Percentiles rank a stretch among this genome's conserved stretches.
These are phyloP conservation scores for Hamiltosporidium tvaerminnensis DNA, from an alignment of 371 early-diverging fungal genomes.

Conservation along the genomic window DNA sequence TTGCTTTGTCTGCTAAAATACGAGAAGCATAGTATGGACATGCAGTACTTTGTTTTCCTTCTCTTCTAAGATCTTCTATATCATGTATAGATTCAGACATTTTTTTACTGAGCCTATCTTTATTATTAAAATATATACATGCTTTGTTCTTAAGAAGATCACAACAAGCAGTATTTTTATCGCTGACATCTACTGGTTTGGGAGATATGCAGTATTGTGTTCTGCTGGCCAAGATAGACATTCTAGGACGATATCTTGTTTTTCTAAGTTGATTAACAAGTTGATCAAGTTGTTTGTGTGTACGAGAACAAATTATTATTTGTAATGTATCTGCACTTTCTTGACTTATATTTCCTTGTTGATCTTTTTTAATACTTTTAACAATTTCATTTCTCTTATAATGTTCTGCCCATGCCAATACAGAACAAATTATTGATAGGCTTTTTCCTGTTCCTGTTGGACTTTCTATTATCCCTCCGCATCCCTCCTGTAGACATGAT, in stretches of 20 bases:
- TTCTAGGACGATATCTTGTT: slow-evolving; percentile 14
- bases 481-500: slow-evolving; percentile 20
- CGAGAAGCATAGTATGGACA: slow-evolving; percentile 55
- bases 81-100: slow-evolving; percentile 35
- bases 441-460: slow-evolving; percentile 56
- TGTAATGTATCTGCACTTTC: not conserved
- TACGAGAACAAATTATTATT: slow-evolving; percentile 49
- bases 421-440: slow-evolving; percentile 49
- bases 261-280: slow-evolving; percentile 32
- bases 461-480: slow-evolving; percentile 46
- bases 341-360: not conserved
- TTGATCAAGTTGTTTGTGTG: slow-evolving; percentile 52
- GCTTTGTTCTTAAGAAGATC: slow-evolving; percentile 20
- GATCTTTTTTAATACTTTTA: not conserved
- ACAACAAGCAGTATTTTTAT: slow-evolving; percentile 43
- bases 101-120: slow-evolving; percentile 23
- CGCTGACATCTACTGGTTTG: slow-evolving; percentile 14
- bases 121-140: slow-evolving; percentile 35
- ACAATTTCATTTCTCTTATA: not conserved
- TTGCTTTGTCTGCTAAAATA: slow-evolving; percentile 39
- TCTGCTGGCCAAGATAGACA: slow-evolving; percentile 41
- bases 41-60: slow-evolving; percentile 44
- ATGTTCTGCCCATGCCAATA: slow-evolving; percentile 41
- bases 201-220: slow-evolving; percentile 38
- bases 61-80: slow-evolving; percentile 53